Evolutionary conservation across 768 basidiomycete species (phyloP).

Genomic region (Pulveroboletus sp.): DNA sequence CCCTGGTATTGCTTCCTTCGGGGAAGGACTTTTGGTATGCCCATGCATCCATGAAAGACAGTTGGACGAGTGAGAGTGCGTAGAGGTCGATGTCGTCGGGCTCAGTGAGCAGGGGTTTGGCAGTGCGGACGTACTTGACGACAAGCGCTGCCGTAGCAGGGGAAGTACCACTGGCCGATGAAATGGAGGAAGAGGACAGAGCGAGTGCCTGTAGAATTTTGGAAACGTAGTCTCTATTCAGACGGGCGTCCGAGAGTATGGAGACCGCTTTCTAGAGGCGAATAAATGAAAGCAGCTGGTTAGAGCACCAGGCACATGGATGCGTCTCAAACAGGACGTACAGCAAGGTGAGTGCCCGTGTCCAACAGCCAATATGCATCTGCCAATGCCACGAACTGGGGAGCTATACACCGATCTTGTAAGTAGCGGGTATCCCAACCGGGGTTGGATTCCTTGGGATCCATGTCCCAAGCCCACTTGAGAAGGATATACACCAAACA

Average conservation of each 20-base stretch:
- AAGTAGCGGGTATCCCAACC: slow-evolving; percentile 38
- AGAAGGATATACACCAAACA: slow-evolving; percentile 77
- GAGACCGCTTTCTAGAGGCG: slow-evolving; percentile 57
- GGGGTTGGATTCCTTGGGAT: slow-evolving; percentile 42
- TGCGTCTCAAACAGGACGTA: slow-evolving; percentile 34
- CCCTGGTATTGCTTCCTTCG: slow-evolving; percentile 50
- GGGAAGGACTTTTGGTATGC: slow-evolving; percentile 66
- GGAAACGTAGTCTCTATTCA: slow-evolving; percentile 72
- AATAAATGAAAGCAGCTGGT: neutral
- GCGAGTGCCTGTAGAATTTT: slow-evolving; percentile 65
- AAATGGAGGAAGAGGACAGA: slow-evolving; percentile 38
- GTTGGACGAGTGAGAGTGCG: slow-evolving; percentile 58
- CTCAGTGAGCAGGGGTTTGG: slow-evolving; percentile 64
- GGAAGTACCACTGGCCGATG: slow-evolving; percentile 18
- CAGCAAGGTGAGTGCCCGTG: slow-evolving; percentile 57
- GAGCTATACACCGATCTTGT: slow-evolving; percentile 58
- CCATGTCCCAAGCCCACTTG: slow-evolving; percentile 73
- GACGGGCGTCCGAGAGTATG: slow-evolving; percentile 65
- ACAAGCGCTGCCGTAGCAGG: slow-evolving; percentile 39
- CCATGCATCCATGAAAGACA: slow-evolving; percentile 70
- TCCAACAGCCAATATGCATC: slow-evolving; percentile 86
- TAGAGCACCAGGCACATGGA: neutral
- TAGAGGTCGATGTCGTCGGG: slow-evolving; percentile 72
- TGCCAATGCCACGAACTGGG: slow-evolving; percentile 70
- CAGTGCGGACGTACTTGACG: slow-evolving; percentile 69